Base-by-base conservation (phyloP, 441 rosid species). In the Adansonia grandidieri region DNA sequence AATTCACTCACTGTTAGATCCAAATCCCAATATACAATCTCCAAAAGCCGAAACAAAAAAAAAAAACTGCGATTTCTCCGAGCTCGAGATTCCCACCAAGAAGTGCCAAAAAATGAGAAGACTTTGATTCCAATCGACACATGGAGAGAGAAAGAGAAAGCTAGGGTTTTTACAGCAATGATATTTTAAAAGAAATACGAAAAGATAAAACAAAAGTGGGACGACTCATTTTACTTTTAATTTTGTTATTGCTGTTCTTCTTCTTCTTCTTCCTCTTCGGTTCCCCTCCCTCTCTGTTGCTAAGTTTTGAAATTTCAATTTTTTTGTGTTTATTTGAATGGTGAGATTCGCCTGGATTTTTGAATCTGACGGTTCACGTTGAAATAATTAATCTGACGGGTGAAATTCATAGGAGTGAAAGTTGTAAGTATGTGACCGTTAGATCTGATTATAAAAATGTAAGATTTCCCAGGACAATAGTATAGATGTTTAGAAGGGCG, bases 301-400 rank as follows among this genome's bases (percentile, higher is more conserved):
- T 72, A 82, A 32, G 85, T 88, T 90, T 91, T 90, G 89, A 91
- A 91, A 84, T 86, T 91, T 85, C 86, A 85, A 87, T 85, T 86
- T 82, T 77, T 45, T 83, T 62, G 72, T 57, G 76, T 80, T 28
- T 82, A 28, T 87, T 86, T 86, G 80, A 85, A 89, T 74, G 91
- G 92, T 75, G 65, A 48, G 92, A 89, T 89, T 80, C 32, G 45
- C 32, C 58, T 71, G 58, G 3, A 20, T 0, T 9, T 9, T 2
- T 45, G 22, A 0, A 88, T 90, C 89, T 9, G 53, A 87, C 86
- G 89, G 85, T 10, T 15, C 0, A 0, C n/a, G 10, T 70, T 13
- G 64, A 73, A 65, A 6, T 1, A 2, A 4, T 1, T 1, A 17
- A 91, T 91, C 86, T 9, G 28, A 88, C 89, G 87, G 87, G 57